Percentiles rank a stretch among this genome's conserved stretches.
Evolutionary conservation across 1,284 basidiomycete species (phyloP).

Genomic region (Ustilago shanxiensis): DNA sequence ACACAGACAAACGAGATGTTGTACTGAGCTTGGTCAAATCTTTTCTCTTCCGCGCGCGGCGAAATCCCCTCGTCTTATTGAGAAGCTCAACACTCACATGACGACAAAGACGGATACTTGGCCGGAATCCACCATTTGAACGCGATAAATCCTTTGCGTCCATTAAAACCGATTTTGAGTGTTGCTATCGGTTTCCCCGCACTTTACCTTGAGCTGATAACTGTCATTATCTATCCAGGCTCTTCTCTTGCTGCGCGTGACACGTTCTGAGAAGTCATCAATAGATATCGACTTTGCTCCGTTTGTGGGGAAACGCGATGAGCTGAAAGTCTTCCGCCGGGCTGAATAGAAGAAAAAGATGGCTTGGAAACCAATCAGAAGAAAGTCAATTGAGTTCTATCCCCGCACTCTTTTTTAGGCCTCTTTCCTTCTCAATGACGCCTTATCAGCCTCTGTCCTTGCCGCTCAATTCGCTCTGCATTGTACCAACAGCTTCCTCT

Average conservation of each 20-base stretch:
- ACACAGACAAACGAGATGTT: not conserved
- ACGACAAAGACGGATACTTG: constrained; percentile 1
- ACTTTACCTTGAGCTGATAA: not conserved
- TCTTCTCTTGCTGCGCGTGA: not conserved
- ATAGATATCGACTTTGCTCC: not conserved
- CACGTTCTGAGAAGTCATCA: not conserved
- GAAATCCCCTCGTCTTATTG: not conserved
- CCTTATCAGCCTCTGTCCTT: not conserved
- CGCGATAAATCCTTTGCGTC: constrained; percentile 7
- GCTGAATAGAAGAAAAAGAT: not conserved
- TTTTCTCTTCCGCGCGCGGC: not conserved
- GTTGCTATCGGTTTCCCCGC: constrained; percentile 2
- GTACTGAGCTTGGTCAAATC: not conserved
- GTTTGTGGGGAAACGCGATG: not conserved
- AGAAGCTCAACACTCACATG: constrained; percentile 3
- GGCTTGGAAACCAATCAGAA: constrained; percentile 7
- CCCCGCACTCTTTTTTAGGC: constrained; percentile 2
- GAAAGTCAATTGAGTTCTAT: not conserved
- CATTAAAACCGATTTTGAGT: constrained; percentile 6
- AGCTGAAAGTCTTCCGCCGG: too few relatives aligned
- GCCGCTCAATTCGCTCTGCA: not conserved
- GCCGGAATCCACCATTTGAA: not conserved
- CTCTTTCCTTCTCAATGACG: not conserved
- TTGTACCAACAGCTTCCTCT: not conserved
- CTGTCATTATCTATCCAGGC: not conserved